Evolutionary conservation across 768 basidiomycete genomes (phyloP).

Genomic region (Pluteus cervinus): DNA sequence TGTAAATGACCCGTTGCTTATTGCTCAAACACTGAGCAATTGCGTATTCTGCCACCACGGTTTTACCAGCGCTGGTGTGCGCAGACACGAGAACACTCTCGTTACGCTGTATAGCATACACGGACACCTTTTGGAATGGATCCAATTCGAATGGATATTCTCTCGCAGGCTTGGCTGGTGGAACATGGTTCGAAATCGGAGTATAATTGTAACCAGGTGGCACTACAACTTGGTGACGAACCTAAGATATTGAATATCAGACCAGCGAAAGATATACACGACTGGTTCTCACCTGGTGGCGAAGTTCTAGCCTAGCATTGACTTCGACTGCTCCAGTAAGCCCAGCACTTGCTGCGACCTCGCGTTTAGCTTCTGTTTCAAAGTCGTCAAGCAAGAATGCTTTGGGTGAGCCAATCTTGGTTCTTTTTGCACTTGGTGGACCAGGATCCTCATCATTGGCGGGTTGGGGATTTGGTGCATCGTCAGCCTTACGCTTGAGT

Average conservation of each 20-base stretch:
- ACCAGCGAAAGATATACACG: neutral
- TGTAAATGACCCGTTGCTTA: slow-evolving; percentile 97
- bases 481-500: slow-evolving; percentile 5
- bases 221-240: slow-evolving; percentile 94
- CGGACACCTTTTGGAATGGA: slow-evolving; percentile 94
- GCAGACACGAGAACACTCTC: slow-evolving; percentile 98
- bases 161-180: slow-evolving; percentile 83
- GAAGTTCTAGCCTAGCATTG: slow-evolving; percentile 67
- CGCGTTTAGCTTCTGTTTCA: slow-evolving; percentile 89
- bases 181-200: slow-evolving; percentile 87
- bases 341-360: slow-evolving; percentile 85
- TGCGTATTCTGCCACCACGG: slow-evolving; percentile 98
- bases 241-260: slow-evolving; percentile 35
- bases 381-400: slow-evolving; percentile 91
- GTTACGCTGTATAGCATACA: slow-evolving; percentile 93
- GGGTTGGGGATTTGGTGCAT: neutral
- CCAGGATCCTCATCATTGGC: neutral
- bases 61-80: slow-evolving; percentile 98
- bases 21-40: slow-evolving; percentile 93
- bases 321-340: slow-evolving; percentile 66
- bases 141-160: slow-evolving; percentile 96
- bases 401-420: slow-evolving; percentile 53
- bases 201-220: slow-evolving; percentile 88
- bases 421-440: slow-evolving; percentile 44
- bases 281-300: slow-evolving; percentile 58